These are phyloP conservation scores for Anisodus acutangulus DNA, from an alignment of 257 asterid species.

Conservation along the genomic window DNA sequence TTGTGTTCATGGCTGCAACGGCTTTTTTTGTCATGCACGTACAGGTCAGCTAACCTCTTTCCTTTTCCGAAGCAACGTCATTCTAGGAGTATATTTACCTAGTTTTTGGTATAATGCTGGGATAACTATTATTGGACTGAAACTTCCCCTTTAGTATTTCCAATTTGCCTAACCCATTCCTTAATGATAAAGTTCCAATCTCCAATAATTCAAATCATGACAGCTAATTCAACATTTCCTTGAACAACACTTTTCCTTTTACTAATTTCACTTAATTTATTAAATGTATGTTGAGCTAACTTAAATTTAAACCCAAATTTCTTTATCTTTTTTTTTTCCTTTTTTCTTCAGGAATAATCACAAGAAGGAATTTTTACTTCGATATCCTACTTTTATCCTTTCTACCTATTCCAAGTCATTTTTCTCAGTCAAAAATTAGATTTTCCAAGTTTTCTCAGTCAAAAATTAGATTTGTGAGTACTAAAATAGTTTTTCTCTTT, in stretches of 20 bases:
- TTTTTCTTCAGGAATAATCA: neutral
- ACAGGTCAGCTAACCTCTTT: constrained; percentile 59
- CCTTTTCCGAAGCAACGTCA: neutral
- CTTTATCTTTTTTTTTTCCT: neutral
- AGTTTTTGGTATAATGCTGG: constrained; percentile 18
- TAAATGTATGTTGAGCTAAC: neutral
- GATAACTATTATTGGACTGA: constrained; percentile 14
- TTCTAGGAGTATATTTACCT: neutral
- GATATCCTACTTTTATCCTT: neutral
- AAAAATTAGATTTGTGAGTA: neutral
- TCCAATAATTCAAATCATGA: neutral
- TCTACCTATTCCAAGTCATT: neutral
- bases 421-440: neutral
- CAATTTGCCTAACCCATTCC: neutral
- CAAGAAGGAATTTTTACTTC: neutral
- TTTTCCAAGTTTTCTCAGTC: constrained; percentile 1
- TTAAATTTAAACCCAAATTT: neutral
- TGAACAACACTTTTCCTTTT: neutral
- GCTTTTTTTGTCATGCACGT: constrained; percentile 91
- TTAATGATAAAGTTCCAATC: neutral
- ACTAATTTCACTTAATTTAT: neutral
- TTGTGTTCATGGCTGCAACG: constrained; percentile 77
- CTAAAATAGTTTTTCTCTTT: neutral
- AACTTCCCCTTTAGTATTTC: neutral
- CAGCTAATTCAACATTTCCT: neutral